Evolutionary conservation across 2,329 filamentous ascomycete species (phyloP).

Genomic region (Knoxdaviesia proteae): DNA sequence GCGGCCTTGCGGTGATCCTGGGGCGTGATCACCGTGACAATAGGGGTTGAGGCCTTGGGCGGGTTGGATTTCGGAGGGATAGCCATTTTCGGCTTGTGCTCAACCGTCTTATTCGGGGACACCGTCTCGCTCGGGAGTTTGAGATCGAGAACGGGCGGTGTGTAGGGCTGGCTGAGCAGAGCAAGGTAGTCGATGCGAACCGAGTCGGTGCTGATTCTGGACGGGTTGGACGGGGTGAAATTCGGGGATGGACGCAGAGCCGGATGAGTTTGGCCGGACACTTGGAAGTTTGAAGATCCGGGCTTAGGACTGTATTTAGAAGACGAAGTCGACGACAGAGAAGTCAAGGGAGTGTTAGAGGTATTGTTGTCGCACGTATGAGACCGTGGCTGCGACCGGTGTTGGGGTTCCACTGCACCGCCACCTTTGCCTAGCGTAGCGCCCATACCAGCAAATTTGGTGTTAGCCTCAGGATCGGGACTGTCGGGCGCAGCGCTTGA

Average conservation of each 20-base stretch:
- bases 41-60: background rate
- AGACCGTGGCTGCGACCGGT: too few species aligned
- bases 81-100: background rate
- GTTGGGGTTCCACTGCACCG: too few species aligned
- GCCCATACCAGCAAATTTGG: too few species aligned
- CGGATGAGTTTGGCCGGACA: background rate
- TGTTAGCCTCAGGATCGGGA: too few species aligned
- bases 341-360: slow-evolving; percentile 1
- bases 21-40: slow-evolving; percentile 2
- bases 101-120: background rate
- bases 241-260: background rate
- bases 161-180: background rate
- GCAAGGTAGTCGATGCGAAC: background rate
- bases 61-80: background rate
- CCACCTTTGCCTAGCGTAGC: too few species aligned
- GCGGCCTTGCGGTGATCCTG: background rate
- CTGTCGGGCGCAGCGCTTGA: too few species aligned
- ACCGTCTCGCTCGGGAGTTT: background rate
- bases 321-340: slow-evolving; percentile 1
- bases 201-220: background rate
- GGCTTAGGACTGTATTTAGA: slow-evolving; percentile 2
- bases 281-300: slow-evolving; percentile 2
- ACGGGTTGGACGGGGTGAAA: background rate
- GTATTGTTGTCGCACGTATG: background rate
- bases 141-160: background rate